Evolutionary conservation across 2,329 filamentous ascomycete species (phyloP), one percentile per base, ranked within the genome.

Genomic region (Pseudogymnoascus sp.): DNA sequence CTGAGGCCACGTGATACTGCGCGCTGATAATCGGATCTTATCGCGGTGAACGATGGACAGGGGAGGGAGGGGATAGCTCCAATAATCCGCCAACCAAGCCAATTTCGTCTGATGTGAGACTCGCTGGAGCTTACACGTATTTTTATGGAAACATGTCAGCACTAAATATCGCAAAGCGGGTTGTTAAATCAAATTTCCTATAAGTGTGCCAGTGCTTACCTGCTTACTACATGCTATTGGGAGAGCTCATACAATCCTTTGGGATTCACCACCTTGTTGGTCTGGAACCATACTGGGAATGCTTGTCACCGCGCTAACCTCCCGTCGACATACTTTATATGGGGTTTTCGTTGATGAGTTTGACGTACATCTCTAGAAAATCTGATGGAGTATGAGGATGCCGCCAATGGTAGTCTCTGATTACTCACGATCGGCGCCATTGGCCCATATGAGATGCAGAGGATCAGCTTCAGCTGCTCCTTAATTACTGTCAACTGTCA

Each of bases 21-120:
- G n/a, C 8, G 9, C 9, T 4, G 28, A 53, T 14, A 22, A 33
- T 53, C 30, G 6, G 3, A 47, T 14, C 47, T 53, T 50, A 30
- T 50, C 43, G 28, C 14, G n/a, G n/a, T 33, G 4, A 6, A 33
- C 9, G 30, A 11, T 33, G 7, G 7, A 33, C 30, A 33, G 30
- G 30, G 22, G 25, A 50, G 30, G 25, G 25, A 12, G 15, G 18
- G 41, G 39, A 25, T 25, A 30, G 43, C 43, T 30, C n/a, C 9
- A 12, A 33, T 33, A 33, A 53, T 20, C 33, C 20, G n/a, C 28
- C 47, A 53, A 33, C 11, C 7, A 53, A 12, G 43, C 25, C 28
- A 33, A 53, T 33, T 53, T 53, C 47, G 28, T 53, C 47, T 53
- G 47, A 53, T n/a, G 47, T 53, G 28, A 53, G 47, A 53, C 28